phyloP scores from a whole-genome alignment of 352 stramenopile species.

The Aphanomyces euteiches region DNA sequence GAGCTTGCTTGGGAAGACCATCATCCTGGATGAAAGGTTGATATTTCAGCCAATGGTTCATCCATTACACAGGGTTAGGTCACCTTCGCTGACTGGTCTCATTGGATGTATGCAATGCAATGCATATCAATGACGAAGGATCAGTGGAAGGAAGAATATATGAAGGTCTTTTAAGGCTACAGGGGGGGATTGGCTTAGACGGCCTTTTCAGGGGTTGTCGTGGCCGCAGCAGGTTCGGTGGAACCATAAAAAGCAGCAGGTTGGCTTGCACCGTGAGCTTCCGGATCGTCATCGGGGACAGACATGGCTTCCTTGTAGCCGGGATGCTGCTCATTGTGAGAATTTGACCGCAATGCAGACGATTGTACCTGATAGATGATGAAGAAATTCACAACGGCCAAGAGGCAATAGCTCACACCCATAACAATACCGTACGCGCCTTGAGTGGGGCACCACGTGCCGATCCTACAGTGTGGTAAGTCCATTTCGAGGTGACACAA shows the following conservation, averaged over 20 bases:
- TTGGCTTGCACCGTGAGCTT: neutral
- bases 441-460: constrained; percentile 26
- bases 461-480: constrained; percentile 13
- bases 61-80: too few species aligned
- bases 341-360: neutral
- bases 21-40: too few species aligned
- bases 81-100: too few species aligned
- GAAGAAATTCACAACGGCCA: constrained; percentile 21
- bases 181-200: neutral
- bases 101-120: too few species aligned
- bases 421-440: constrained; percentile 11
- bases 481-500: neutral
- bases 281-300: too few species aligned
- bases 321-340: neutral
- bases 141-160: too few species aligned
- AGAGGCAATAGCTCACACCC: constrained; percentile 15
- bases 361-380: constrained; percentile 22
- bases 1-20: too few species aligned
- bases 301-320: neutral
- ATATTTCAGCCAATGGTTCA: too few species aligned
- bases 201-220: neutral
- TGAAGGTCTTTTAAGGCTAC: too few species aligned
- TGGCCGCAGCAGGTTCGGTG: neutral
- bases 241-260: neutral
- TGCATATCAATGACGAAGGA: too few species aligned